phyloP scores from a whole-genome alignment of 202 grass and related monocot species.

The Brachypodium distachyon region DNA sequence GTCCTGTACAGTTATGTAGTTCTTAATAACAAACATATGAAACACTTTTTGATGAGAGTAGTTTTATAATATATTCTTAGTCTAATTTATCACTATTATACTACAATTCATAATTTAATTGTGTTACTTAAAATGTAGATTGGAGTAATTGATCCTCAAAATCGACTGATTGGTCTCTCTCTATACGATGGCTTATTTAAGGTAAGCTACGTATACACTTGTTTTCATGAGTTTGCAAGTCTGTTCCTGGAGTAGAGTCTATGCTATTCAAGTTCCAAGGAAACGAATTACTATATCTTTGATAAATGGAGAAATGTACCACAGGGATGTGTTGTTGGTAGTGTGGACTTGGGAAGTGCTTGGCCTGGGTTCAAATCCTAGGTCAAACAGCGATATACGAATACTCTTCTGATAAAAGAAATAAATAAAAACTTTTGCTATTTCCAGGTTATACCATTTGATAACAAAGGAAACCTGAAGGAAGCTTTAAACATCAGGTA shows the following conservation, averaged over 20 bases:
- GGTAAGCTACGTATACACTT: neutral
- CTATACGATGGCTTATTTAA: constrained; percentile 1
- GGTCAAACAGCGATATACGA: neutral
- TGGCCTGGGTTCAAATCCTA: neutral
- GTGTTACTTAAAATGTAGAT: constrained; percentile 1
- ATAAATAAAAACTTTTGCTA: neutral
- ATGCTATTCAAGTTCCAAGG: neutral
- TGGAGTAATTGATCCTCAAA: neutral
- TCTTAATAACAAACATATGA: neutral
- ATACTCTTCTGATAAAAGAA: neutral
- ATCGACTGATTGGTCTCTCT: neutral
- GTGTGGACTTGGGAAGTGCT: neutral
- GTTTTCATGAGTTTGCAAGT: neutral
- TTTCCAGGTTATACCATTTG: constrained; percentile 71
- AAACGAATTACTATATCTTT: constrained; percentile 2
- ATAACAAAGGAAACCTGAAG: constrained; percentile 60
- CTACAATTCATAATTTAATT: neutral
- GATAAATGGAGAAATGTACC: neutral
- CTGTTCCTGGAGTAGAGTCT: neutral
- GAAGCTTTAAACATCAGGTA: constrained; percentile 72
- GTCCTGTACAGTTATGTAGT: neutral
- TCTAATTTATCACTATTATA: neutral
- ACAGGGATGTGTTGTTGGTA: neutral
- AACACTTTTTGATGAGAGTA: neutral
- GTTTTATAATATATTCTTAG: no score